Base-by-base conservation (phyloP, 805 yeast genomes). In the Cyberlindnera maritima region DNA sequence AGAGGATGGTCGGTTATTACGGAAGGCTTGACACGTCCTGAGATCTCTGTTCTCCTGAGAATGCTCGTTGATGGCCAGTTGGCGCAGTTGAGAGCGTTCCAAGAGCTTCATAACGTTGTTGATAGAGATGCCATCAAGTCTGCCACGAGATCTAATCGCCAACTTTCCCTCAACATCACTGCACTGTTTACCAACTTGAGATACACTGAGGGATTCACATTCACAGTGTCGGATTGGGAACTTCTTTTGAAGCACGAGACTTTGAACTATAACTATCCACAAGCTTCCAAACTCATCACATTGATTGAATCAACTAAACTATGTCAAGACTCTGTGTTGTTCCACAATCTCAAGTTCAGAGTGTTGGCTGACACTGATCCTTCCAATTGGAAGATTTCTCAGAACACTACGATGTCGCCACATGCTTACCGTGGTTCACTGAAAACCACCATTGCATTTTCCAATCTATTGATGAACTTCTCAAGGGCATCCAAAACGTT, bases 291-390 rank as follows among this genome's bases (percentile, higher is more conserved):
- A 18, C 40, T 53, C 19, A 42, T 53, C 18, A 4, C 40, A 2
- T 36, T 31, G 25, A 46, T 44, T 13, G 53, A 48, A 7, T 19
- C 41, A 7, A 37, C 23, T 9, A 18, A 34, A 14, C 17, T 13
- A 1, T 43, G 44, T 34, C 32, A 39, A 23, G 33, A 39, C 33
- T 48, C 58, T 5, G 42, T 54, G 21, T 36, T 25, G 5, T 56
- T 35, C 35, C 50, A 56, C 21, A 59, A 56, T 26, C 26, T 39
- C 15, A 57, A 46, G 42, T 23, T 59, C 14, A 43, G 48, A 32
- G 44, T 54, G 1, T 25, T 54, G 11, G 61, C 54, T 5, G 50
- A 47, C 15, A 53, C 60, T 1, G 45, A 49, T 20, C 57, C 59
- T 3, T 35, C 41, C 12, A 40, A 17, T 8, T 57, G 60, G 60